These are phyloP conservation scores for Albophoma yamanashiensis DNA, from an alignment of 2,329 filamentous ascomycete genomes.

Conservation along the genomic window DNA sequence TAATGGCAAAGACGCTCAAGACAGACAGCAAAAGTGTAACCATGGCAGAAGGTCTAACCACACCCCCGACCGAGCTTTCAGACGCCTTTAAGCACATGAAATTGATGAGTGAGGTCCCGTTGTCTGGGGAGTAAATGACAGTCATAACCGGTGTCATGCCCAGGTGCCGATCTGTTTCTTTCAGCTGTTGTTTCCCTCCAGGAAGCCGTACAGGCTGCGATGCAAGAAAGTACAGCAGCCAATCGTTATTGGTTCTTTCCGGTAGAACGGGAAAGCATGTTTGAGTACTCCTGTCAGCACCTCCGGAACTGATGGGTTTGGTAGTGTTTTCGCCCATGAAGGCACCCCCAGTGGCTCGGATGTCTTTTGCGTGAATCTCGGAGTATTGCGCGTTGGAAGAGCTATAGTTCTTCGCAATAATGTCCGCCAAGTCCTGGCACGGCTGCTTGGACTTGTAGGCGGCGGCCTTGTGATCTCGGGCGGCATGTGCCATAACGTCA, in stretches of 20 bases:
- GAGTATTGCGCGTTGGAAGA: neutral
- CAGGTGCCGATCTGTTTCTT: neutral
- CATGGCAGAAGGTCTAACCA: neutral
- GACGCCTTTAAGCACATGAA: neutral
- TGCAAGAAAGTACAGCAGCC: no score
- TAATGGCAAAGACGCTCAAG: neutral
- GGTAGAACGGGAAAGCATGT: no score
- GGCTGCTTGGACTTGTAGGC: neutral
- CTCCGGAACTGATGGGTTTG: no score
- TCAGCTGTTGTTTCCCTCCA: neutral
- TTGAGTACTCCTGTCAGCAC: neutral
- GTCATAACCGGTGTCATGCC: neutral
- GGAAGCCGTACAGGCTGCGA: neutral
- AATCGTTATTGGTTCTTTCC: no score
- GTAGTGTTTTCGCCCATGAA: neutral
- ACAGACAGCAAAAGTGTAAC: neutral
- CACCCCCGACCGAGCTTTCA: neutral
- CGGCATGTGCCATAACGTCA: neutral
- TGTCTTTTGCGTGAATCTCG: neutral
- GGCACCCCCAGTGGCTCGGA: neutral
- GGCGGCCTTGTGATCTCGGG: neutral
- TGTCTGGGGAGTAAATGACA: neutral
- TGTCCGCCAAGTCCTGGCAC: neutral
- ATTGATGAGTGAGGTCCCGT: neutral
- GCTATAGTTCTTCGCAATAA: neutral